A percentile compares a stretch with the other conserved stretches of the same genome.
These are phyloP conservation scores for Physcomitrium patens DNA, from an alignment of 225 moss, liverwort and hornwort genomes.

Conservation along the genomic window DNA sequence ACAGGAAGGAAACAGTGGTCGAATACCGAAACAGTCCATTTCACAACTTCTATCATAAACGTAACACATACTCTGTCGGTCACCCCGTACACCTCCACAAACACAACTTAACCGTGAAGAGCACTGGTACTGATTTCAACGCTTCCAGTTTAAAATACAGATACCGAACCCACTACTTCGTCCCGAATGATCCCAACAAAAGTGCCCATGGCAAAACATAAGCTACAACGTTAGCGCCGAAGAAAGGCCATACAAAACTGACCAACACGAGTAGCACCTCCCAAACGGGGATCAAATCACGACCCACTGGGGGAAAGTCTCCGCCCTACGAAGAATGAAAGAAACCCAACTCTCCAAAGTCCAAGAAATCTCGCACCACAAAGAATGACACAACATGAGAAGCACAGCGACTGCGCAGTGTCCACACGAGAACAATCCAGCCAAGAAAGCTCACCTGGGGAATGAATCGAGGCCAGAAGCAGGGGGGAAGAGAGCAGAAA, in stretches of 20 bases:
- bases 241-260: neutral
- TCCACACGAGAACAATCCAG: neutral
- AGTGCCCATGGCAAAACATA: neutral
- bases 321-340: neutral
- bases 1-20: neutral
- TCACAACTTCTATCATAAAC: too few relatives aligned
- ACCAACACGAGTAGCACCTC: neutral
- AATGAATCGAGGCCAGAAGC: neutral
- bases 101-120: neutral
- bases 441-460: slow-evolving; percentile 9
- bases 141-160: neutral
- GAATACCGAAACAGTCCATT: too few relatives aligned
- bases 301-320: neutral
- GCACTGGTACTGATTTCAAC: neutral
- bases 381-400: neutral
- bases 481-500: too few relatives aligned
- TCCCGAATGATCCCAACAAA: slow-evolving; percentile 13
- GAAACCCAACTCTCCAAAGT: neutral
- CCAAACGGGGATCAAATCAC: neutral
- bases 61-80: too few relatives aligned
- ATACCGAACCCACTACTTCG: neutral
- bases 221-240: slow-evolving; percentile 16
- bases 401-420: neutral
- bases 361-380: neutral
- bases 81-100: neutral